Base-by-base conservation (phyloP, 805 yeast species). In the Pichia phayaonensis region DNA sequence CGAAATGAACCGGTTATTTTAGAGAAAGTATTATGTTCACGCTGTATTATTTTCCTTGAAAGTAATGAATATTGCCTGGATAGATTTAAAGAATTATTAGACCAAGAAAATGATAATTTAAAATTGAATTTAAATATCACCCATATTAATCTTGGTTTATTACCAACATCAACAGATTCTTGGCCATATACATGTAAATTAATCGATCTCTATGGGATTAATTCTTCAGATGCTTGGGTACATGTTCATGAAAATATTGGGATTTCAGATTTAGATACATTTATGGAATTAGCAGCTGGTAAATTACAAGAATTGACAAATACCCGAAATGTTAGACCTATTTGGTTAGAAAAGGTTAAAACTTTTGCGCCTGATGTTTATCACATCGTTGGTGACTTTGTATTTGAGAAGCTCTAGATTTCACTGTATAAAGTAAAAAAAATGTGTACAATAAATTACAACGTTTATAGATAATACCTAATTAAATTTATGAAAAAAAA, bases 361-460 rank as follows among this genome's bases (percentile, higher is more conserved):
- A 85, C 92, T 0, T 88, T 82, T 72, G 95, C 96, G 0, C 96
- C 96, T 0, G 92, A 84, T 45, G 81, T 89, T 2, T 83, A 86
- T 83, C 96, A 88, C 57, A 69, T 86, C 22, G 62, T 59, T 16
- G 62, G 54, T 11, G 62, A 59, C 34, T 48, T 59, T 23, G 40
- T 49, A 26, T 18, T 50, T 26, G 22, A 12, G 3, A 42, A 18
- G 12, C 5, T 7, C 18, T 44, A 34, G 22, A 3, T 29, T 44
- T 31, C 20, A 24, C 15, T 36, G 11, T 42, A 29, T 29, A 18
- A 39, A 20, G 23, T 7, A 11, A 38, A 23, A 13, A 22, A 22
- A 13, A 42, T 13, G 34, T 20, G 16, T 42, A 42, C 13, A 42
- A 2, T 40, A 22, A 15, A 16, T 21, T 22, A 40, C 26, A 21